A percentile compares a stretch with the other conserved stretches of the same genome.
These are phyloP conservation scores for Magnolia sinica DNA, from an alignment of 164 flowering plant genomes.

Conservation along the genomic window DNA sequence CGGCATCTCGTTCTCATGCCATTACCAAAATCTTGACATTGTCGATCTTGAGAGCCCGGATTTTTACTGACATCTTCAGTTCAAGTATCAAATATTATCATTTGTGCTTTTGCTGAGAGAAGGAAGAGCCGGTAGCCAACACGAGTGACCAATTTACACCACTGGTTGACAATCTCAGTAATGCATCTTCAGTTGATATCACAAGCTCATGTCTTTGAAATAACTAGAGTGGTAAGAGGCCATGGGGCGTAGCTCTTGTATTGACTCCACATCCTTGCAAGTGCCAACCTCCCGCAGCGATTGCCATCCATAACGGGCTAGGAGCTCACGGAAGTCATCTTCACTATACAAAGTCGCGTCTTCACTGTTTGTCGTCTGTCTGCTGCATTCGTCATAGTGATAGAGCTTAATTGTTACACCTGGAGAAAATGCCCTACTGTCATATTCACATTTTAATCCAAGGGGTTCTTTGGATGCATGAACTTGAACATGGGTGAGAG, in stretches of 20 bases:
- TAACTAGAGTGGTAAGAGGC: slow-evolving; percentile 9
- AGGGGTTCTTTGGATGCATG: no score
- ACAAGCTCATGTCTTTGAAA: slow-evolving; percentile 8
- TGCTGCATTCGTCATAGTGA: slow-evolving; percentile 12
- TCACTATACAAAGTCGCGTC: slow-evolving; percentile 17
- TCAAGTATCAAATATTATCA: no score
- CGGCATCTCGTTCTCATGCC: no score
- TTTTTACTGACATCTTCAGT: no score
- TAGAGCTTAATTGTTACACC: slow-evolving; percentile 20
- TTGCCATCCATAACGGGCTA: slow-evolving; percentile 14
- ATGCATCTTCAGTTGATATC: background rate
- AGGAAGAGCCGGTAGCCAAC: no score
- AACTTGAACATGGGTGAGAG: no score
- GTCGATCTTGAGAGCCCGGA: no score
- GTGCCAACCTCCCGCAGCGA: slow-evolving; percentile 10
- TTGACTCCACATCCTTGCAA: slow-evolving; percentile 19
- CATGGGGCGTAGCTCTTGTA: slow-evolving; percentile 16
- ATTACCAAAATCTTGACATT: no score
- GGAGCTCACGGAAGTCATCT: slow-evolving; percentile 15
- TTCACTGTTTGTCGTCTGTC: slow-evolving; percentile 6
- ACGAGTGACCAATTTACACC: no score
- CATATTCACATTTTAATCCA: no score
- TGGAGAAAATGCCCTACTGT: slow-evolving; percentile 1
- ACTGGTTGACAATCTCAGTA: background rate
- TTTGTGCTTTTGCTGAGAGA: no score